These are phyloP conservation scores for Ogataea degrootiae DNA, from an alignment of 805 yeast species.

Conservation along the genomic window DNA sequence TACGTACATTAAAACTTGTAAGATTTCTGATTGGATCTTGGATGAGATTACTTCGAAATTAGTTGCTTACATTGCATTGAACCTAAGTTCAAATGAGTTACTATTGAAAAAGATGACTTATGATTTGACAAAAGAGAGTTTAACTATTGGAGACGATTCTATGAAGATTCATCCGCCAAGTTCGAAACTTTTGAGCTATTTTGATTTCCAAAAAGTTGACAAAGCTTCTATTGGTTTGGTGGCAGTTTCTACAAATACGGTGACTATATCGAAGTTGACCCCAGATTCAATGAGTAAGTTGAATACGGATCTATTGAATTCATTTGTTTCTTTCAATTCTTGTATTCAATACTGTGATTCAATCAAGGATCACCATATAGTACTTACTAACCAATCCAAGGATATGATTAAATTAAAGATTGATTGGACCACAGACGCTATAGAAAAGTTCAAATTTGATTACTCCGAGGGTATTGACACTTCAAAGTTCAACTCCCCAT, in stretches of 20 bases:
- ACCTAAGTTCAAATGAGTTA: conserved; percentile 8
- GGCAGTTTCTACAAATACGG: conserved; percentile 5
- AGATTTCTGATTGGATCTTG: conserved; percentile 13
- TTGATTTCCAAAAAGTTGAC: conserved; percentile 5
- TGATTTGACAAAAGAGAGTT: neutral
- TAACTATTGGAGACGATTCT: conserved; percentile 1
- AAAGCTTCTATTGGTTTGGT: conserved; percentile 2
- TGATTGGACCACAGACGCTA: conserved; percentile 4
- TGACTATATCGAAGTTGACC: conserved; percentile 1
- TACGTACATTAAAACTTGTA: conserved; percentile 6
- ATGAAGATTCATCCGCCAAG: conserved; percentile 5
- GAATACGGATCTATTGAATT: conserved; percentile 1
- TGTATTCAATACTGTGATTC: conserved; percentile 6
- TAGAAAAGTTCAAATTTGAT: conserved; percentile 2
- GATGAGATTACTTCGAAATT: neutral
- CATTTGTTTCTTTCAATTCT: conserved; percentile 14
- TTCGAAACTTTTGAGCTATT: conserved; percentile 5
- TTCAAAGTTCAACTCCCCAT: conserved; percentile 3
- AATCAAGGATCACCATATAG: neutral
- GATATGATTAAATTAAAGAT: conserved; percentile 4
- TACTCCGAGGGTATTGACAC: conserved; percentile 6
- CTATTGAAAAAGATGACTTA: conserved; percentile 5
- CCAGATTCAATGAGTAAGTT: neutral
- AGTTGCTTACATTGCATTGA: conserved; percentile 7
- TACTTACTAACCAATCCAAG: conserved; percentile 10